A percentile compares a stretch with the other conserved stretches of the same genome.
Conservation (phyloP, 2,329 filamentous ascomycete species). For the Bertia moriformis region DNA sequence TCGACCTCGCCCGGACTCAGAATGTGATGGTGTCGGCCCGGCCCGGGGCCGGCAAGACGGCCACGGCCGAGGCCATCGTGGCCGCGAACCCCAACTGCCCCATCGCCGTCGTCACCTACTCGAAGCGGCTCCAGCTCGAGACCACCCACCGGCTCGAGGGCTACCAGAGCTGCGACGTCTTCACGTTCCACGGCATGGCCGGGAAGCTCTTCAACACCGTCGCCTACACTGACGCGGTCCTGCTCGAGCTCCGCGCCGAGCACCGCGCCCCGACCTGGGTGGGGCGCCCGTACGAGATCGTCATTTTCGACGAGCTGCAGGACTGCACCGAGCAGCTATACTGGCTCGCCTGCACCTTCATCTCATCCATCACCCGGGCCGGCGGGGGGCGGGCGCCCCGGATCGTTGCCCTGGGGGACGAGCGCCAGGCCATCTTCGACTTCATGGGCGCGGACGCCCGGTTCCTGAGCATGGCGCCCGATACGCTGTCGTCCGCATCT, state of each 20-base stretch:
- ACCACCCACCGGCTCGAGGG: conserved; percentile 9
- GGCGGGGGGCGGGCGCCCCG: too few relatives aligned
- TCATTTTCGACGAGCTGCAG: conserved; percentile 16
- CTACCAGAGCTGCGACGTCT: conserved; percentile 6
- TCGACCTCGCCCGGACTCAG: conserved; percentile 7
- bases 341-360: conserved; percentile 11
- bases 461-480: conserved; percentile 10
- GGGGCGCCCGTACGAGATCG: conserved; percentile 10
- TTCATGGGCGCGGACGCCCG: conserved; percentile 13
- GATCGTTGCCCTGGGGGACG: conserved; percentile 14
- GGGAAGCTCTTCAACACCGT: neutral
- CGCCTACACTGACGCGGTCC: too few relatives aligned
- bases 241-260: too few relatives aligned
- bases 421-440: conserved; percentile 13
- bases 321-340: conserved; percentile 13
- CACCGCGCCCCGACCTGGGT: neutral
- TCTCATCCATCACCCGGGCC: conserved; percentile 4
- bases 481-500: conserved; percentile 5
- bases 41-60: conserved; percentile 16
- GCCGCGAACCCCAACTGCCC: conserved; percentile 7
- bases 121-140: conserved; percentile 11
- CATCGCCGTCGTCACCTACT: conserved; percentile 12
- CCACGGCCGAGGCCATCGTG: conserved; percentile 14
- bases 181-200: conserved; percentile 8
- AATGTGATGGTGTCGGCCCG: conserved; percentile 16